Conservation (phyloP, 2,329 filamentous ascomycete genomes). For the Salinomyces thailandicus region DNA sequence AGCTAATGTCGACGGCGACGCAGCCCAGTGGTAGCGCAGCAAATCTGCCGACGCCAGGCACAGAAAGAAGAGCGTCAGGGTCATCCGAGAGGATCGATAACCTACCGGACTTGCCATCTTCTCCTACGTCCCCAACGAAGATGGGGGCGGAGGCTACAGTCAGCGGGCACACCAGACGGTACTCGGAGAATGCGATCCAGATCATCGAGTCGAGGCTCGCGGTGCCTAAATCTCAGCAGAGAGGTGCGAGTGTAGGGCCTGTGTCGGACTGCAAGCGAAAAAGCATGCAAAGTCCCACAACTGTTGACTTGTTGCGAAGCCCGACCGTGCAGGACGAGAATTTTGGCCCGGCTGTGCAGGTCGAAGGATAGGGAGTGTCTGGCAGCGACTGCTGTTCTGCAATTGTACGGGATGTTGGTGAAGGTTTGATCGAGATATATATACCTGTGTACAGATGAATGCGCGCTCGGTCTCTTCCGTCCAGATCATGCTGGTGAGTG, state of each 20-base stretch:
- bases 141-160: constrained; percentile 6
- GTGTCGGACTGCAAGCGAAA: too few relatives aligned
- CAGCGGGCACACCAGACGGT: constrained; percentile 15
- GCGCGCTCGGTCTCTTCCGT: too few relatives aligned
- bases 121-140: constrained; percentile 8
- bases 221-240: constrained; percentile 6
- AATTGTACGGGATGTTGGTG: too few relatives aligned
- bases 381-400: too few relatives aligned
- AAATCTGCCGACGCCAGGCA: not conserved
- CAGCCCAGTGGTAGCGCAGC: not conserved
- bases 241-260: constrained; percentile 16
- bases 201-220: constrained; percentile 13
- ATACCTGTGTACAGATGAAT: too few relatives aligned
- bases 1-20: constrained; percentile 9
- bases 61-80: not conserved
- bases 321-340: not conserved
- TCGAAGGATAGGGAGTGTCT: too few relatives aligned
- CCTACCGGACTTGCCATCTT: constrained; percentile 9
- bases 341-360: not conserved
- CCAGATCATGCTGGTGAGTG: too few relatives aligned
- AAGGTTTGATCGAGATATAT: too few relatives aligned
- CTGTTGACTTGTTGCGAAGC: too few relatives aligned
- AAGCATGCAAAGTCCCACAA: too few relatives aligned
- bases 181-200: constrained; percentile 20
- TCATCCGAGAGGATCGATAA: constrained; percentile 7